Conservation (phyloP, 2,329 filamentous ascomycete genomes). For the Dothistroma septosporum region DNA sequence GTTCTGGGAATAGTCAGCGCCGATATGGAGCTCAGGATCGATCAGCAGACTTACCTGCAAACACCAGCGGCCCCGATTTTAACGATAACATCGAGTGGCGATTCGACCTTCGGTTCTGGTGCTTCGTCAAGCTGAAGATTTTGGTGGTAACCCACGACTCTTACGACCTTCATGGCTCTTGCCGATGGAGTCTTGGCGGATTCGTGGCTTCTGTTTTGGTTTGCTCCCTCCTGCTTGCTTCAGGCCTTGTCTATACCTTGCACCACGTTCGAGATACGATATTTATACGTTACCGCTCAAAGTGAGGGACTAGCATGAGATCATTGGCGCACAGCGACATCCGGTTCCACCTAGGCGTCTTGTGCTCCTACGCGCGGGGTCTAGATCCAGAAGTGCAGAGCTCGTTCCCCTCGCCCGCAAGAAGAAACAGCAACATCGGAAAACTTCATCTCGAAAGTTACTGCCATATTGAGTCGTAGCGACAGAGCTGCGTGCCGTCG, state of each 20-base stretch:
- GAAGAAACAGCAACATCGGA: background rate
- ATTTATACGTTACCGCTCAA: background rate
- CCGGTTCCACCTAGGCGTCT: background rate
- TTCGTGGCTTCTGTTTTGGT: background rate
- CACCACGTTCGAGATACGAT: too few species aligned
- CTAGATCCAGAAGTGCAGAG: background rate
- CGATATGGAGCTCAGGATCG: background rate
- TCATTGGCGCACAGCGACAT: background rate
- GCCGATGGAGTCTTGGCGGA: constrained; percentile 1
- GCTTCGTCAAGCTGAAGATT: constrained; percentile 24
- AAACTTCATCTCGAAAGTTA: background rate
- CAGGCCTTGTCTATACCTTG: too few species aligned
- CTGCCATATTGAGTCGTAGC: background rate
- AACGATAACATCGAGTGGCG: constrained; percentile 27
- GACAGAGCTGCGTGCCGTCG: background rate
- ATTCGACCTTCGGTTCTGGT: constrained; percentile 21
- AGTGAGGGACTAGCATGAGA: background rate
- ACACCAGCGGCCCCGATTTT: constrained; percentile 29
- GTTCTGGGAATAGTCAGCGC: constrained; percentile 12
- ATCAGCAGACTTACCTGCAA: constrained; percentile 16
- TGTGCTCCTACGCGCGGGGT: background rate
- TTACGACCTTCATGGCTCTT: constrained; percentile 22
- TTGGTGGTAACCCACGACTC: constrained; percentile 27
- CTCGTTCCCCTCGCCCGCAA: background rate
- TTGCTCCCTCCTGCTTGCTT: background rate